A percentile compares a stretch with the other conserved stretches of the same genome.
Evolutionary conservation across 2,329 filamentous ascomycete genomes (phyloP).

Genomic region (Pseudogymnoascus sp.): DNA sequence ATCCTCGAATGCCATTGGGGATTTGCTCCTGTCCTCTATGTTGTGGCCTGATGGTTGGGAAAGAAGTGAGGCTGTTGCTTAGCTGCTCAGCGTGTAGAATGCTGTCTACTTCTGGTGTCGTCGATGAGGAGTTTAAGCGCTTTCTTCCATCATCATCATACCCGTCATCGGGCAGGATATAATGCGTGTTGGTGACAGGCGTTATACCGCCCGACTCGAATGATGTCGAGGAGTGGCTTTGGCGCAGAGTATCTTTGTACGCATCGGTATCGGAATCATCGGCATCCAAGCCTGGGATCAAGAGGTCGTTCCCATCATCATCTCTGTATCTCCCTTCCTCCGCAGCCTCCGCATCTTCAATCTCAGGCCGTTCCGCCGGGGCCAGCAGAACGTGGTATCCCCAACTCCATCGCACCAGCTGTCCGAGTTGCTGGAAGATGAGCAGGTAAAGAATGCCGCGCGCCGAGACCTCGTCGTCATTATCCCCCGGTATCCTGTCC

Average conservation of each 20-base stretch:
- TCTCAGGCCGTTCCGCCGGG: slow-evolving; percentile 64
- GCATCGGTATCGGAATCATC: slow-evolving; percentile 32
- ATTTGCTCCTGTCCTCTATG: slow-evolving; percentile 24
- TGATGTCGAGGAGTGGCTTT: slow-evolving; percentile 16
- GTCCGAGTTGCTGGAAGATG: slow-evolving; percentile 95
- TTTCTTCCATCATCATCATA: slow-evolving; percentile 30
- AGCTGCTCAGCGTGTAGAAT: slow-evolving; percentile 26
- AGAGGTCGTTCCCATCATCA: slow-evolving; percentile 37
- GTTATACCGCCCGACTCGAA: slow-evolving; percentile 29
- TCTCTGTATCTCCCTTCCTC: slow-evolving; percentile 50
- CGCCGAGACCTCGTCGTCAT: slow-evolving; percentile 88
- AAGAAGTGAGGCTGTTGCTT: slow-evolving; percentile 52
- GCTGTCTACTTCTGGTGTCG: slow-evolving; percentile 13
- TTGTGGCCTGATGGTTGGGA: slow-evolving; percentile 44
- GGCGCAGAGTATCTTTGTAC: slow-evolving; percentile 20
- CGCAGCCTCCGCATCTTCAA: slow-evolving; percentile 29
- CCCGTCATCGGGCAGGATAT: slow-evolving; percentile 32
- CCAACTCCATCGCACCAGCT: slow-evolving; percentile 96
- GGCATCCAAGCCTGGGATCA: slow-evolving; percentile 39
- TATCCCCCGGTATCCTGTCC: slow-evolving; percentile 84
- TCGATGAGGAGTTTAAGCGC: slow-evolving; percentile 23
- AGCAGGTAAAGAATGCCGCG: slow-evolving; percentile 91
- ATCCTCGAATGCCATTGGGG: slow-evolving; percentile 36
- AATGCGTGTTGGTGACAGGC: slow-evolving; percentile 24
- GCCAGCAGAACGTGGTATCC: slow-evolving; percentile 93